Base-by-base conservation (phyloP, 2,329 filamentous ascomycete genomes). In the Epichloe aotearoae region DNA sequence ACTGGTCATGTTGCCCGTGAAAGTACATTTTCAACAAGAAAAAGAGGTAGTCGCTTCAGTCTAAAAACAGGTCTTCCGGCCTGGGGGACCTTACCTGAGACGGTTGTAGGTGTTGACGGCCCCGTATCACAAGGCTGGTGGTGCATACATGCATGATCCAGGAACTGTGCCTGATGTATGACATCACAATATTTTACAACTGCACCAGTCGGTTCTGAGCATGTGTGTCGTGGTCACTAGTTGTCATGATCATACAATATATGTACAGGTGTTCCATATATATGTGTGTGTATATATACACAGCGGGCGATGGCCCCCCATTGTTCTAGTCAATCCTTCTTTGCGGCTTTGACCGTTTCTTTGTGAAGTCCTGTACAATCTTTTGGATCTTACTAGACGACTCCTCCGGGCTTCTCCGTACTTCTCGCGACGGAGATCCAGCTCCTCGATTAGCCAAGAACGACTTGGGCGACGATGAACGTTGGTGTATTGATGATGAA, bases 301-400 rank as follows among this genome's bases (percentile, higher is more conserved):
- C 68, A 70, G 59, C 59, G 57, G 53, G 57, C 59, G 33, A 15
- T 45, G 58, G 44, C 54, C 60, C 23, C 54, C 58, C 57, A 58
- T 53, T 53, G 37, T 61, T 61, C 66, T 71, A 72, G 60, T 66
- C 65, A 60, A 64, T 50, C 59, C 66, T 65, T 57, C 66, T 71
- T 55, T 68, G 68, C 53, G 64, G 63, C 55, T 64, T 70, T 1
- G 66, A 64, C 59, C 70, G 69, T 53, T 64, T 67, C 58, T 71
- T 66, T 49, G 59, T 55, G 26, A 63, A 55, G 54, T 75, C 72
- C 51, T 68, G 60, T 52, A 63, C 60, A 50, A 69, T 60, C 59
- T 78, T 78, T 54, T 73, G 72, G 56, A 78, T 68, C 55, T 71
- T 73, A 50, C 72, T 71, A 39, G 68, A 54, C 51, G 65, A 60